Conservation (phyloP, 108 stramenopile genomes). For the Skeletonema tropicum region DNA sequence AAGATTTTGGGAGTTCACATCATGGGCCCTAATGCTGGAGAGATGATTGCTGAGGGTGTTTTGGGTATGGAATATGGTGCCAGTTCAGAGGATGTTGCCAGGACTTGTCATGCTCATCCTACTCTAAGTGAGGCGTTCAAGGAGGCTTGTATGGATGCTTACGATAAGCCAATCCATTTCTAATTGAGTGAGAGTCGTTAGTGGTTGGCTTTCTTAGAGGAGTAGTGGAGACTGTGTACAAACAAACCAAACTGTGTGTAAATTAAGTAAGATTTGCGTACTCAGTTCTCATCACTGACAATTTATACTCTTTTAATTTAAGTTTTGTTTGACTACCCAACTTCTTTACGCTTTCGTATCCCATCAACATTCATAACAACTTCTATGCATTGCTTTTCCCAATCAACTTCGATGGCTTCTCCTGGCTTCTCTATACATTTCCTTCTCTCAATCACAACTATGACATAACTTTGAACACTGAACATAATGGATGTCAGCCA, state of each 20-base stretch:
- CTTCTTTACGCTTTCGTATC: too few relatives aligned
- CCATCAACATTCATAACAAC: too few relatives aligned
- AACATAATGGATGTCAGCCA: too few relatives aligned
- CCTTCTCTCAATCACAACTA: too few relatives aligned
- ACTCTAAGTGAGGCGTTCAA: slow-evolving; percentile 98
- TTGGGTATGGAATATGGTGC: slow-evolving; percentile 99
- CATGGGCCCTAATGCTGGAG: slow-evolving; percentile 99
- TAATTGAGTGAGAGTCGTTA: slow-evolving; percentile 40
- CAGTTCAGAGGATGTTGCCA: slow-evolving; percentile 98
- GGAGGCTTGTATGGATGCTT: slow-evolving; percentile 99
- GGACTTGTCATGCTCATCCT: slow-evolving; percentile 99
- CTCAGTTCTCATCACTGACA: neutral
- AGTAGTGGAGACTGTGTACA: slow-evolving; percentile 1
- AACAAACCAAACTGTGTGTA: neutral
- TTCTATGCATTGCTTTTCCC: too few relatives aligned
- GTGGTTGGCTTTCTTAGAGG: neutral
- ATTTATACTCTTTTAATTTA: too few relatives aligned
- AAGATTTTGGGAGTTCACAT: slow-evolving; percentile 97
- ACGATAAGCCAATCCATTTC: slow-evolving; percentile 98
- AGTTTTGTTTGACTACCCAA: too few relatives aligned
- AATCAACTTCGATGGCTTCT: too few relatives aligned
- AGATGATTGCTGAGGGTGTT: slow-evolving; percentile 99
- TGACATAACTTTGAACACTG: too few relatives aligned
- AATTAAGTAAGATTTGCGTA: neutral
- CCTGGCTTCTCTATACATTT: too few relatives aligned